Evolutionary conservation across 768 basidiomycete genomes (phyloP).

Genomic region (Tulasnella sp.): DNA sequence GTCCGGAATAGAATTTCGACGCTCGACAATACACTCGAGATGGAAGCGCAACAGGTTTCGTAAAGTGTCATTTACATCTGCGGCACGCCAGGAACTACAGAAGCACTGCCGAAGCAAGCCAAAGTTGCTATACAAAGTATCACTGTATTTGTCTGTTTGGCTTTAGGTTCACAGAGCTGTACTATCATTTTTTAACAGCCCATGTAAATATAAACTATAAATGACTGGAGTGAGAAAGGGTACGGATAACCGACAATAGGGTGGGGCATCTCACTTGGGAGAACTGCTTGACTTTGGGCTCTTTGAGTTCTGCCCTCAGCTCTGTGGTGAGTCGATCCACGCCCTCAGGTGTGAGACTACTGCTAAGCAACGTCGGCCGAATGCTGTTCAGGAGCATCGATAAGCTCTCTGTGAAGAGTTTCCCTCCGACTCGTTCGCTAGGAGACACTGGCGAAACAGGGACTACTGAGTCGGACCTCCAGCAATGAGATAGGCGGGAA

Average conservation of each 20-base stretch:
- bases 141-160: too few species aligned
- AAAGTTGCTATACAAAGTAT: too few species aligned
- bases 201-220: background rate
- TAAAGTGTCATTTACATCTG: too few species aligned
- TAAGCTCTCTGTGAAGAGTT: background rate
- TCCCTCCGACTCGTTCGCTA: background rate
- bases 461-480: background rate
- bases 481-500: background rate
- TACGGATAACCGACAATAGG: background rate
- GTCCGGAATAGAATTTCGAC: too few species aligned
- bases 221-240: background rate
- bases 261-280: background rate
- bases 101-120: too few species aligned
- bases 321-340: background rate
- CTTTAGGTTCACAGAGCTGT: too few species aligned
- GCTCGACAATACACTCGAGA: too few species aligned
- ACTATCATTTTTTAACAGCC: background rate
- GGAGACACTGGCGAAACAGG: background rate
- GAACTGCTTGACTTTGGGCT: background rate
- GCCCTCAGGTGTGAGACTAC: background rate
- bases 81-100: too few species aligned
- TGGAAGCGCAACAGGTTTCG: too few species aligned
- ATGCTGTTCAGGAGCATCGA: background rate
- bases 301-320: background rate
- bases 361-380: background rate